Evolutionary conservation across 129 eudicot genomes (phyloP), one percentile per base, ranked within the genome.

Genomic region (Oenanthe sinensis): DNA sequence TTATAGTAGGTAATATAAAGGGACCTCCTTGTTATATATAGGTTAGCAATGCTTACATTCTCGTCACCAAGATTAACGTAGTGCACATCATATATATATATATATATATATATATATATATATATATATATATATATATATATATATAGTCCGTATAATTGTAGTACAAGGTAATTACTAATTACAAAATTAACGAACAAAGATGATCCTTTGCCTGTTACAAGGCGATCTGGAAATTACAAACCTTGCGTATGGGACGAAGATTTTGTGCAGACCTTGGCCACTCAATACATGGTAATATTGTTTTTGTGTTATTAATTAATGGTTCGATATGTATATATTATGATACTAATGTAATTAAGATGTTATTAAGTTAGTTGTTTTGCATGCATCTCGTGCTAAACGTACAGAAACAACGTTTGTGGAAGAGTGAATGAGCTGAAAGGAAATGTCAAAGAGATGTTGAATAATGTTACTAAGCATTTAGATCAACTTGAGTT

Each of bases 401-500:
- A 14, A 48, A 48, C 52, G 36, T 48, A 30, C 42, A 67, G 72
- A 43, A 9, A 30, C 42, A 67, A 14, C 72, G 72, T 14, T 67
- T 26, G 17, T 14, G 72, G 72, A 14, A 28, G 72, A 28, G 72
- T 67, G 26, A 43, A 71, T 71, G 45, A 71, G 49, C 39, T 71
- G 49, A 71, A 71, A 42, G 75, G 33, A 20, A n/a, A 71, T 20
- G 75, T 71, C 2, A 1, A 3, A 22, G 47, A 42, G 75, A 71
- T 42, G 49, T 71, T 71, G 24, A 71, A 42, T 19, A 3, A 19
- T 71, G 75, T 40, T 37, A 11, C 14, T 40, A 8, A n/a, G 68
- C 68, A 33, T 6, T 60, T 71, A 17, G 75, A 48, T 24, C 36
- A 28, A 0, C 79, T 81, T 9, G 82, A 78, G 77, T 7, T 84